A percentile compares a stretch with the other conserved stretches of the same genome.
These are phyloP conservation scores for Malbranchea zuffiana DNA, from an alignment of 2,329 filamentous ascomycete species.

Conservation along the genomic window DNA sequence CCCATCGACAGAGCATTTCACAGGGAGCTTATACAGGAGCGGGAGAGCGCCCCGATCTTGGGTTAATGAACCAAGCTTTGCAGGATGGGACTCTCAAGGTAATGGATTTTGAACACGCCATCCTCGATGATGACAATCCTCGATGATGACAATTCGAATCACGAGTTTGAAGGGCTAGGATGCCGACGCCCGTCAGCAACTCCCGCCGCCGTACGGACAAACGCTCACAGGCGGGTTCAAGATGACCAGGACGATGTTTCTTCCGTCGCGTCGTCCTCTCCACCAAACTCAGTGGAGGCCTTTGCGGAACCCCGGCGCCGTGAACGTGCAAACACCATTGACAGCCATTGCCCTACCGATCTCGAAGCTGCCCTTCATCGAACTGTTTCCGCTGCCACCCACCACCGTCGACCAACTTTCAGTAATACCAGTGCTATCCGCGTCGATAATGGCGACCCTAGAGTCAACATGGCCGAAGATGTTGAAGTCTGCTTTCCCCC, in stretches of 20 bases:
- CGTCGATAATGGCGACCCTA: conserved; percentile 33
- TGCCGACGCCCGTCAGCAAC: conserved; percentile 33
- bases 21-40: conserved; percentile 40
- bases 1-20: conserved; percentile 27
- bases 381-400: conserved; percentile 59
- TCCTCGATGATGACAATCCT: conserved; percentile 75
- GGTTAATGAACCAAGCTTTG: conserved; percentile 39
- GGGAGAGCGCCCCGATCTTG: conserved; percentile 38
- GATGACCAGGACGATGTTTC: conserved; percentile 5
- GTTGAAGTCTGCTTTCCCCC: conserved; percentile 83
- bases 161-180: conserved; percentile 26
- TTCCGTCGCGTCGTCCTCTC: conserved; percentile 62
- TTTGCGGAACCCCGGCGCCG: conserved; percentile 85
- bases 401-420: conserved; percentile 49
- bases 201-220: conserved; percentile 28
- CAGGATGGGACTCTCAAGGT: conserved; percentile 40
- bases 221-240: conserved; percentile 17
- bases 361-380: conserved; percentile 54
- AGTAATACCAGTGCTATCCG: conserved; percentile 47
- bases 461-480: conserved; percentile 40
- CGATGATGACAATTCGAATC: conserved; percentile 48
- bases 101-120: conserved; percentile 77
- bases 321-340: conserved; percentile 59
- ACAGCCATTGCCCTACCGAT: conserved; percentile 46
- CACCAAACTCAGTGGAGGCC: conserved; percentile 93